Evolutionary conservation across 306 rosid species (phyloP).

Genomic region (Ceratonia siliqua): DNA sequence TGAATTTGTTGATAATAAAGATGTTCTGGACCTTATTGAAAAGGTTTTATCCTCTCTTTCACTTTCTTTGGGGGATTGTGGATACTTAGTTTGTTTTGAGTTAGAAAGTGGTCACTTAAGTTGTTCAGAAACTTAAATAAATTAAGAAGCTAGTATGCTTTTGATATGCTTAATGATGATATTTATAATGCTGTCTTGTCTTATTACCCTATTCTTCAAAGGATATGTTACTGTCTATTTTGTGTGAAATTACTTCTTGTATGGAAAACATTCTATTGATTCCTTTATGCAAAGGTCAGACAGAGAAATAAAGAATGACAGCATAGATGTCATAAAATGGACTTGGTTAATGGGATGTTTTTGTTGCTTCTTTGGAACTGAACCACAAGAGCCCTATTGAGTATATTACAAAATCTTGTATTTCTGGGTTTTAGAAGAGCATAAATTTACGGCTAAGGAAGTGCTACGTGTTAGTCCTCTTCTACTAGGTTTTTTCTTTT

Average conservation of each 20-base stretch:
- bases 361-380: slow-evolving; percentile 14
- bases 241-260: slow-evolving; percentile 1
- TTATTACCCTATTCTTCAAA: slow-evolving; percentile 9
- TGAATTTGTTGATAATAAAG: slow-evolving; percentile 97
- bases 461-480: slow-evolving; percentile 3
- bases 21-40: slow-evolving; percentile 97
- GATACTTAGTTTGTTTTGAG: slow-evolving; percentile 22
- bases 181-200: background rate
- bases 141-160: slow-evolving; percentile 15
- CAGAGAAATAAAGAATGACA: slow-evolving; percentile 21
- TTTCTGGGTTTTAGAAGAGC: slow-evolving; percentile 20
- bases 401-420: slow-evolving; percentile 11
- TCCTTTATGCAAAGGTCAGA: slow-evolving; percentile 21
- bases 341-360: slow-evolving; percentile 16
- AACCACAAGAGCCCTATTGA: slow-evolving; percentile 21
- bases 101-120: slow-evolving; percentile 29
- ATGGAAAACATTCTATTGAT: background rate
- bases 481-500: slow-evolving; percentile 26
- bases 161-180: slow-evolving; percentile 8
- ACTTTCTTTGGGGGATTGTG: slow-evolving; percentile 15
- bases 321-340: slow-evolving; percentile 11
- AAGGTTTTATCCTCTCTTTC: slow-evolving; percentile 54
- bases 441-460: slow-evolving; percentile 10
- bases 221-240: slow-evolving; percentile 22
- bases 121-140: slow-evolving; percentile 11